Base-by-base conservation (phyloP, 257 asterid species). In the Craterostigma plantagineum region DNA sequence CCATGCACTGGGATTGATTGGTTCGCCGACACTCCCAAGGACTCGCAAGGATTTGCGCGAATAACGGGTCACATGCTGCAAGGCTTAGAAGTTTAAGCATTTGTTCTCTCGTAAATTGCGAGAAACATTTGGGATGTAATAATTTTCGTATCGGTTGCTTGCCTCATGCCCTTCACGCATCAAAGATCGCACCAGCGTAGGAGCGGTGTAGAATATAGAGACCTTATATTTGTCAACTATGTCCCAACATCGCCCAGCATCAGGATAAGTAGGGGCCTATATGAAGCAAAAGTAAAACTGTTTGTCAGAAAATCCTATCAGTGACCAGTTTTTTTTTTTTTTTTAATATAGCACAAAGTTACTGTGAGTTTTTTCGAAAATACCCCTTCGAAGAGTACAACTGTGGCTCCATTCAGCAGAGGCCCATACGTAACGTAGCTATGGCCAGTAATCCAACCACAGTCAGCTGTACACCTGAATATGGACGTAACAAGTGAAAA, bases 361-460 rank as follows among this genome's bases (percentile, higher is more conserved):
- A 11, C 9, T 40, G 12, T 11, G 16, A 40, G 45, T 7, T 11
- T 8, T 3, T 8, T n/a, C 16, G 2, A 40, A 40, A 48, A 46
- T 82, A 87, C 98, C 98, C 98, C 98, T 87, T 87, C 98, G 60
- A 61, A 87, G 62, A 87, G 74, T 40, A 87, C 66, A 47, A 66
- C 67, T 30, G 81, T 65, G 46, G 95, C 93, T 63, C 91, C 98
- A 64, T 87, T 87, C 52, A 87, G 74, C 58, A 87, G 54, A 56
- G 98, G 98, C 54, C 98, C 98, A 63, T 87, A 87, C 30, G 98
- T 83, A 65, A 87, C 93, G 57, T 87, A 87, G 71, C 98, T 87
- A 64, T 87, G 98, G 50, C 98, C 98, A 58, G 98, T 82, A 53
- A 87, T 82, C 98, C 98, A 82, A 49, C 98, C 98, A 62, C 98